phyloP scores from a whole-genome alignment of 108 stramenopile genomes.

The Cyclotella distinguenda region DNA sequence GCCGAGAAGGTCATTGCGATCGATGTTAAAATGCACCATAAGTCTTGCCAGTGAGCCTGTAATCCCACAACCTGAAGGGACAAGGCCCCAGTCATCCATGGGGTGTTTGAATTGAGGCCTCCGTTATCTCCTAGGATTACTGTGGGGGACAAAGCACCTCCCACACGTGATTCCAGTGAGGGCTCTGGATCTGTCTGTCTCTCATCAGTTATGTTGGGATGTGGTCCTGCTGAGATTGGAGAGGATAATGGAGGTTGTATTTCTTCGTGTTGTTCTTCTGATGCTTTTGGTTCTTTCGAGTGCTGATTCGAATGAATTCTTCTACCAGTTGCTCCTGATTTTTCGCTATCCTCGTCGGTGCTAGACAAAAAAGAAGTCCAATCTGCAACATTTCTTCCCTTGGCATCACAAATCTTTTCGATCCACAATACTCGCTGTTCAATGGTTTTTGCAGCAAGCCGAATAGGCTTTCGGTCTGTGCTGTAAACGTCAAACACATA shows the following conservation, averaged over 20 bases:
- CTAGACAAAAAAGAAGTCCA: constrained; percentile 7
- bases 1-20: constrained; percentile 9
- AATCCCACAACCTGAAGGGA: constrained; percentile 13
- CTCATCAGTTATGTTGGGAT: not conserved
- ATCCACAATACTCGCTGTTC: constrained; percentile 31
- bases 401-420: constrained; percentile 22
- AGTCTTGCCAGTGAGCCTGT: constrained; percentile 30
- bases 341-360: not conserved
- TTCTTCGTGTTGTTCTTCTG: not conserved
- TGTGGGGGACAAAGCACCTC: not conserved
- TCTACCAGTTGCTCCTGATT: no score
- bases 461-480: constrained; percentile 1
- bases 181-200: constrained; percentile 1
- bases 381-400: constrained; percentile 13
- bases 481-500: constrained; percentile 31
- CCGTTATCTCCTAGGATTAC: not conserved
- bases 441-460: constrained; percentile 12
- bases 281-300: no score
- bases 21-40: constrained; percentile 26
- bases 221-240: not conserved
- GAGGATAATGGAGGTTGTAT: constrained; percentile 4
- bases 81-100: constrained; percentile 19
- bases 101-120: not conserved
- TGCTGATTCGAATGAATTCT: no score
- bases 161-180: not conserved